Percentiles rank a stretch among this genome's conserved stretches.
Conservation (phyloP, 202 grass and related monocot species). For the Sporobolus alterniflorus region DNA sequence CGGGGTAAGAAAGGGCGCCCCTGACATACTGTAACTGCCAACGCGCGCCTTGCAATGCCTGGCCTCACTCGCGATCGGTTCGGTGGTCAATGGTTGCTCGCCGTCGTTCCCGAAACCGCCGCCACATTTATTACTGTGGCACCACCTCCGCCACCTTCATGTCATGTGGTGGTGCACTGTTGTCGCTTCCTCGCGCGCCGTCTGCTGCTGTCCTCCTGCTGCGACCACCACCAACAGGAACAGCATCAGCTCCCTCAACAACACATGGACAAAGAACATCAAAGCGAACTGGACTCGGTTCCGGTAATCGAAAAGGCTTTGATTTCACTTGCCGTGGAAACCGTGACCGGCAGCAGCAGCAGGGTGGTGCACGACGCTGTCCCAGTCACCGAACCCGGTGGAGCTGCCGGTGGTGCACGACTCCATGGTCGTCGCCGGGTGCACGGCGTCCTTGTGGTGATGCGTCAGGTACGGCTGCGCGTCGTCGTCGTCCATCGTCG, state of each 20-base stretch:
- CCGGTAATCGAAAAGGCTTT: too few relatives aligned
- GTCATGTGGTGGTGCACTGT: slow-evolving; percentile 34
- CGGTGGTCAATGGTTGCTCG: background rate
- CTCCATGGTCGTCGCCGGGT: background rate
- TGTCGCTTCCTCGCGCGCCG: background rate
- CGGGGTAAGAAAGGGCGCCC: too few relatives aligned
- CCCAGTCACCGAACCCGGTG: background rate
- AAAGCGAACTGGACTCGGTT: too few relatives aligned
- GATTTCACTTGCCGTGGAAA: slow-evolving; percentile 35
- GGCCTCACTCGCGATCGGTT: too few relatives aligned
- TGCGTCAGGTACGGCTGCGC: slow-evolving; percentile 1
- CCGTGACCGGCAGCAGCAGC: background rate
- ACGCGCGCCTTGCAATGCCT: too few relatives aligned
- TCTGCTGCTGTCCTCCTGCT: slow-evolving; percentile 19
- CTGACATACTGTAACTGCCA: too few relatives aligned
- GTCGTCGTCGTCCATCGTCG: slow-evolving; percentile 51
- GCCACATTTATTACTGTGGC: slow-evolving; percentile 27
- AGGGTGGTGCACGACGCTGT: slow-evolving; percentile 33
- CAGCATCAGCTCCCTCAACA: slow-evolving; percentile 13
- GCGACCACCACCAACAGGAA: background rate
- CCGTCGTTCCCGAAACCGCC: background rate
- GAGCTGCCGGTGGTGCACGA: background rate
- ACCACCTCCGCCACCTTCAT: slow-evolving; percentile 56
- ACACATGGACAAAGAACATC: background rate
- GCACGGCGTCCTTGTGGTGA: background rate